These are phyloP conservation scores for Didymella sp. DNA, from an alignment of 2,329 filamentous ascomycete species.

Conservation along the genomic window DNA sequence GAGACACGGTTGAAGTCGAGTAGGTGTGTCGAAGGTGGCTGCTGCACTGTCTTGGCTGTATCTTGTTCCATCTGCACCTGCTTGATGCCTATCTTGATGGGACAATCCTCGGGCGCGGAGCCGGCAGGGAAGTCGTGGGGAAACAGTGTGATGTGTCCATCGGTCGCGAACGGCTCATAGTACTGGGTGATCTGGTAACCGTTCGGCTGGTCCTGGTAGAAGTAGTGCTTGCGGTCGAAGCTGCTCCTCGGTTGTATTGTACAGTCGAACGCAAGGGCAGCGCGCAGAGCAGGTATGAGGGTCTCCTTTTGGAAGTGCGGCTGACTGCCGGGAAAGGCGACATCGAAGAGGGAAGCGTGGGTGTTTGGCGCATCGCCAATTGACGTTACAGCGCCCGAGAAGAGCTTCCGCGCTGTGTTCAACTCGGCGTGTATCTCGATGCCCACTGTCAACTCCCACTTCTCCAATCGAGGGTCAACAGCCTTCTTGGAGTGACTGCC, in stretches of 20 bases:
- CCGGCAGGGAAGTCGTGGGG: constrained; percentile 70
- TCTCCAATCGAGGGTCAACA: constrained; percentile 48
- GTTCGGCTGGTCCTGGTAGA: constrained; percentile 96
- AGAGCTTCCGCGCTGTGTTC: constrained; percentile 87
- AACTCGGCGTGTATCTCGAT: constrained; percentile 98
- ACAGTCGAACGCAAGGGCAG: constrained; percentile 84
- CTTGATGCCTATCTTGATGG: constrained; percentile 80
- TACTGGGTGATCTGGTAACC: constrained; percentile 99
- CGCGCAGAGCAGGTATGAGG: constrained; percentile 86
- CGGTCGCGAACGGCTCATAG: constrained; percentile 73
- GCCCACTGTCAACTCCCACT: constrained; percentile 94
- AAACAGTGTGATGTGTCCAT: constrained; percentile 75
- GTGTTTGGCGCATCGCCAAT: constrained; percentile 74
- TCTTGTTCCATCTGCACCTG: constrained; percentile 98
- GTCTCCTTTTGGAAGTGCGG: constrained; percentile 83
- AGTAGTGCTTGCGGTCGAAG: constrained; percentile 98
- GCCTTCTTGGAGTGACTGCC: constrained; percentile 19
- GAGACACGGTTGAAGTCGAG: constrained; percentile 95
- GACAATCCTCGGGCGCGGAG: constrained; percentile 75
- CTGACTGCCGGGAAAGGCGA: constrained; percentile 87
- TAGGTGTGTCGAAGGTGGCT: constrained; percentile 75
- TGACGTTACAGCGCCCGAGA: constrained; percentile 67
- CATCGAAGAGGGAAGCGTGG: constrained; percentile 88
- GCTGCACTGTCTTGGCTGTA: constrained; percentile 89
- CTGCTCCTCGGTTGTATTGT: constrained; percentile 76